These are phyloP conservation scores for Hylodesmum podocarpum DNA, from an alignment of 306 rosid species.

Conservation along the genomic window DNA sequence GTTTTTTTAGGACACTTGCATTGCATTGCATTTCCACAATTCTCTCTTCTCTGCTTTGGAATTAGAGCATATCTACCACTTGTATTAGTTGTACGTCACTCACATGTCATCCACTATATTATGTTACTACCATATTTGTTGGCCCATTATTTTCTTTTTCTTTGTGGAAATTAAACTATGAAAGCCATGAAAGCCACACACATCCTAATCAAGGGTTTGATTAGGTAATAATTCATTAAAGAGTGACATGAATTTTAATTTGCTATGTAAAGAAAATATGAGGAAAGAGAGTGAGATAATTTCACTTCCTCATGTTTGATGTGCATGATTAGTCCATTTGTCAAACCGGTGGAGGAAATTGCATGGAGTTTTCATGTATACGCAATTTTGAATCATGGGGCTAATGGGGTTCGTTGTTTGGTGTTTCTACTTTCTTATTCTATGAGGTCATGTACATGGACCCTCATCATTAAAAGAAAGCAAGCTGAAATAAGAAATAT, in stretches of 20 bases:
- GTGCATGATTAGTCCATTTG: constrained; percentile 14
- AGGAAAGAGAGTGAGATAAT: background rate
- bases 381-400: constrained; percentile 23
- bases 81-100: constrained; percentile 17
- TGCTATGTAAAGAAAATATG: background rate
- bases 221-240: background rate
- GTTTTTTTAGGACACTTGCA: background rate
- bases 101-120: constrained; percentile 27
- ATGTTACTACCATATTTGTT: background rate
- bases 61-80: constrained; percentile 11
- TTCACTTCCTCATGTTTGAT: background rate
- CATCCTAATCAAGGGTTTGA: background rate
- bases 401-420: background rate
- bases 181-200: background rate
- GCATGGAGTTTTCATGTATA: constrained; percentile 19
- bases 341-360: background rate
- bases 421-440: constrained; percentile 20
- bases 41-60: constrained; percentile 7
- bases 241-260: background rate
- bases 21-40: too few relatives aligned
- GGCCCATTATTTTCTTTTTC: constrained; percentile 1
- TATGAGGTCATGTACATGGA: constrained; percentile 25
- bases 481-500: background rate
- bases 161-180: too few relatives aligned
- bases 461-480: background rate